A percentile compares a stretch with the other conserved stretches of the same genome.
Evolutionary conservation across 306 rosid genomes (phyloP).

Genomic region (Fragaria vesca): DNA sequence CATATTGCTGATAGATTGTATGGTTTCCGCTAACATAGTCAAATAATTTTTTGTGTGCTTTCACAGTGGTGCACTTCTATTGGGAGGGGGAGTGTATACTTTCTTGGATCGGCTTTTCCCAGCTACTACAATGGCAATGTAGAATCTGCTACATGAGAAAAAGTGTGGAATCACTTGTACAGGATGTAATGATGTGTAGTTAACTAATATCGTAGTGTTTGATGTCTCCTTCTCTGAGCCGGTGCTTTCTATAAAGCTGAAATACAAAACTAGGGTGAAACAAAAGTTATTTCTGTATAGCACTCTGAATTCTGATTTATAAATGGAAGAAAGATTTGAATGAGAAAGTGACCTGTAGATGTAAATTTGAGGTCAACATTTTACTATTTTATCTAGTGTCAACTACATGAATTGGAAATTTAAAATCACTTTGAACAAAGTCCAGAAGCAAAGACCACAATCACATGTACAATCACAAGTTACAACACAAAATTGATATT

Average conservation of each 20-base stretch:
- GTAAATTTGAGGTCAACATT: no score
- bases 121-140: conserved; percentile 72
- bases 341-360: no score
- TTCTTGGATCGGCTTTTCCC: conserved; percentile 91
- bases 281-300: background rate
- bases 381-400: no score
- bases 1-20: background rate
- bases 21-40: background rate
- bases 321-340: background rate
- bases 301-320: background rate
- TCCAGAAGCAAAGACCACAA: no score
- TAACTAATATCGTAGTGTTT: background rate
- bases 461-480: no score
- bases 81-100: conserved; percentile 85
- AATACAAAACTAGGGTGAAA: background rate
- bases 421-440: no score
- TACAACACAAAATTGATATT: no score
- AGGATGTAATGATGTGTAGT: background rate
- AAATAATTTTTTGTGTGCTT: conserved; percentile 8
- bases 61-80: conserved; percentile 78
- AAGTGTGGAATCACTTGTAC: background rate
- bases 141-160: conserved; percentile 14
- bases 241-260: background rate
- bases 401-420: no score
- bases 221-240: background rate